A percentile compares a stretch with the other conserved stretches of the same genome.
These are phyloP conservation scores for Tulasnella sp. DNA, from an alignment of 768 basidiomycete genomes.

Conservation along the genomic window DNA sequence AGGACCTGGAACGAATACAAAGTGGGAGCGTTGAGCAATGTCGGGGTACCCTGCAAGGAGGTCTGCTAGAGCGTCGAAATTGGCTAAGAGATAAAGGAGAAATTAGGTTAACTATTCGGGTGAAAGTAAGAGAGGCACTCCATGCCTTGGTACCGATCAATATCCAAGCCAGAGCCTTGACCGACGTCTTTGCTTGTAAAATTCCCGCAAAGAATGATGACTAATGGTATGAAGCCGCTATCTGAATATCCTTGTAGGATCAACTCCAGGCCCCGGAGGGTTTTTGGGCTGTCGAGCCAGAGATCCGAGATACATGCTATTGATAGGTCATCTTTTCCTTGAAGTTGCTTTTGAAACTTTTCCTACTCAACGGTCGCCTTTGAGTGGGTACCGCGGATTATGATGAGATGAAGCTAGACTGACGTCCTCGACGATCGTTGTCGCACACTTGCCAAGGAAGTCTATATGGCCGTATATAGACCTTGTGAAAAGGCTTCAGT, in stretches of 20 bases:
- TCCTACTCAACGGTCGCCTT: neutral
- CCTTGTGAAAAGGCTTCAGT: slow-evolving; percentile 34
- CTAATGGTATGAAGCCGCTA: slow-evolving; percentile 75
- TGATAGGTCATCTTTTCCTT: slow-evolving; percentile 36
- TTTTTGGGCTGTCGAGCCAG: slow-evolving; percentile 85
- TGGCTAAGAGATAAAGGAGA: slow-evolving; percentile 46
- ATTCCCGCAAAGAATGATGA: slow-evolving; percentile 91
- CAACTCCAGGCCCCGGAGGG: slow-evolving; percentile 66
- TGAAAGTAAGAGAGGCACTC: slow-evolving; percentile 17
- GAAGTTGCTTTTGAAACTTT: neutral
- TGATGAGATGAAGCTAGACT: neutral
- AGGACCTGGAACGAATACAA: slow-evolving; percentile 92
- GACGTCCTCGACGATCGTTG: slow-evolving; percentile 87
- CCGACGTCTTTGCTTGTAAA: slow-evolving; percentile 79
- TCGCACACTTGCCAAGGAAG: slow-evolving; percentile 90
- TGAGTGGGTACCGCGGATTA: neutral
- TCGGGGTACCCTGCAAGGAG: slow-evolving; percentile 73
- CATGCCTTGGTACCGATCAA: slow-evolving; percentile 79
- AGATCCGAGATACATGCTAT: slow-evolving; percentile 95
- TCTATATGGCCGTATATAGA: slow-evolving; percentile 95
- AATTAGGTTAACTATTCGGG: neutral
- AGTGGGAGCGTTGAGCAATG: slow-evolving; percentile 73
- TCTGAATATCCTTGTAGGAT: slow-evolving; percentile 89
- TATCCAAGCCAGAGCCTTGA: slow-evolving; percentile 67
- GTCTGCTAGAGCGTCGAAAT: slow-evolving; percentile 79